Base-by-base conservation (phyloP, 1,284 basidiomycete species). In the Athelia sp. region DNA sequence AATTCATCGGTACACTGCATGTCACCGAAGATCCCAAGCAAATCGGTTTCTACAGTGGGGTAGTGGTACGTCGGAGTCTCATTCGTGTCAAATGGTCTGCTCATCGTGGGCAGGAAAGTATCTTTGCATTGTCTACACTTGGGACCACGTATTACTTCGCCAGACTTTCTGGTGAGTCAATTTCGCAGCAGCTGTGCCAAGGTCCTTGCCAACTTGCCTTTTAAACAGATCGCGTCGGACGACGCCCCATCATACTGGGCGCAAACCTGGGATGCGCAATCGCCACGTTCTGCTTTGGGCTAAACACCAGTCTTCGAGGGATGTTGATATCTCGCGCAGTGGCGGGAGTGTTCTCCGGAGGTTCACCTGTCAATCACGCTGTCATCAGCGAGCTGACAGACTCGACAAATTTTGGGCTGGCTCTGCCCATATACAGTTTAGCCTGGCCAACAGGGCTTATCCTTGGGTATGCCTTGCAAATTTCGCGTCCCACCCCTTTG, bases 311-410 rank as follows among this genome's bases (percentile, higher is more conserved):
- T 18, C 63, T 87, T 3, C 52, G 62, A 2, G 62, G 68, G 1
- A 66, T 81, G 35, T 61, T 85, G 15, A 55, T 78, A 24, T 63
- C 74, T 8, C 70, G 82, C 13, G 26, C 26, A 4, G 13, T 29
- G 82, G 83, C 75, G 11, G 82, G 84, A 0, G 57, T 82, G 4
- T 78, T 78, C 53, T 81, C 80, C 31, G 84, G 82, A 19, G 85
- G 79, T 50, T 62, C 81, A 35, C 79, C 82, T 19, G 82, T 82
- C 31, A 73, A 83, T 34, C 78, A 82, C 47, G 80, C 79, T 0
- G 71, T 79, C 14, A 68, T 85, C 0, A 76, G 79, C 11, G 84
- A 87, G 63, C 69, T 88, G 18, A 84, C 82, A 8, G 81, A 88
- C 58, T 61, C 75, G 1, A 78, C 78, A 3, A 87, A 88, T 51